These are phyloP conservation scores for Cucurbita maxima DNA, from an alignment of 306 rosid genomes.

Conservation along the genomic window DNA sequence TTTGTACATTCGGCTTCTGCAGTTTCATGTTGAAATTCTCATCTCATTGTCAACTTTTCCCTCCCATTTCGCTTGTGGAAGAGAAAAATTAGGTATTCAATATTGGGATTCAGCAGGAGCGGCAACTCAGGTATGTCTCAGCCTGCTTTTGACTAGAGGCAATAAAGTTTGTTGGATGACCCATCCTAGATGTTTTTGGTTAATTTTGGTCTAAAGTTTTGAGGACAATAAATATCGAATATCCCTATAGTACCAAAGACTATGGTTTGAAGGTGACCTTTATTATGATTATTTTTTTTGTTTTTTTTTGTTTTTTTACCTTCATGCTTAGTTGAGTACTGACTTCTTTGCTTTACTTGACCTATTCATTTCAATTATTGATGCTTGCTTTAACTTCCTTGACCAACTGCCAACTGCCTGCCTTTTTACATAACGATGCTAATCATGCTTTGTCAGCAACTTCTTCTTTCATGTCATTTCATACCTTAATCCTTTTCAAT, in stretches of 20 bases:
- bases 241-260: constrained; percentile 1
- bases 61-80: background rate
- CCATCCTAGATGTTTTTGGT: background rate
- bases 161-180: background rate
- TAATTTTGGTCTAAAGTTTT: constrained; percentile 5
- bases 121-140: background rate
- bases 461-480: background rate
- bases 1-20: background rate
- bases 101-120: background rate
- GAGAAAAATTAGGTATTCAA: background rate
- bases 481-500: background rate
- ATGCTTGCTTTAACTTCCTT: constrained; percentile 20
- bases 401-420: constrained; percentile 24
- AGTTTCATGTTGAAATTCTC: background rate
- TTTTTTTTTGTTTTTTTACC: background rate
- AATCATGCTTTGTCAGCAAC: constrained; percentile 1
- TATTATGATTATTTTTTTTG: background rate
- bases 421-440: background rate
- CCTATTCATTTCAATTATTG: constrained; percentile 16
- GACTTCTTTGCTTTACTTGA: constrained; percentile 2
- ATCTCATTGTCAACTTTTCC: background rate
- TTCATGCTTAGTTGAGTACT: background rate
- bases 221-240: constrained; percentile 4
- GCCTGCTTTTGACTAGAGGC: constrained; percentile 1
- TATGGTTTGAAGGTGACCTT: background rate